Base-by-base conservation (phyloP, 2,329 filamentous ascomycete genomes). In the Aspergillus fructus region DNA sequence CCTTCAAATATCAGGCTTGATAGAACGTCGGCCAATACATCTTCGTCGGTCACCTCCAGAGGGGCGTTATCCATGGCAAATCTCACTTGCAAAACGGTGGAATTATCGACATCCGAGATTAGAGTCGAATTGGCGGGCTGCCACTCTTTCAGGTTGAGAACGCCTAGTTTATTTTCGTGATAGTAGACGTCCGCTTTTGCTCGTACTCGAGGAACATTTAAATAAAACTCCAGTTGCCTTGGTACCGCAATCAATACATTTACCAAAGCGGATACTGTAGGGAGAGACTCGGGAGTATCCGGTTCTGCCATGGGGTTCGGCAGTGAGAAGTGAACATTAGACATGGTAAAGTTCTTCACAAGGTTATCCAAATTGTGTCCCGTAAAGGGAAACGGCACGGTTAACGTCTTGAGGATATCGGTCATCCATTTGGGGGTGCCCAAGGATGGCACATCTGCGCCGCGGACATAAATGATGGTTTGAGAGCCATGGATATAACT, bases 261-360 rank as follows among this genome's bases (percentile, higher is more conserved):
- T 46, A 97, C 89, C 19, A 88, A 87, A 3, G 93, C 93, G 30
- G 91, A 96, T 15, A 99, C 87, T 54, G 84, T 87, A 9, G 93
- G 92, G 54, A 89, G 85, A 4, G 89, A 81, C 50, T 88, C 85
- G 0, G 91, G 89, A 11, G 87, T 85, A 56, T 83, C 85, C 0
- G 90, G 90, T 17, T 92, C 86, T 2, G 91, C 90, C 66, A 88
- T 84, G 0, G 90, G 89, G 66, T 92, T 86, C 0, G 94, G 94
- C 46, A 99, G 78, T 49, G 85, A 85, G 72, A 99, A 96, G 66
- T 96, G 86, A 41, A 96, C 91, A 69, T 97, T 85, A 2, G 87
- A 85, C 63, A 97, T 78, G 21, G 91, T 89, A 70, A 97, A 97
- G 65, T 94, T 93, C 64, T 88, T 89, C 70, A 99, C 89, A 15